Evolutionary conservation across 176 grass and related monocot genomes (phyloP), one percentile per base, ranked within the genome.

Genomic region (Bonia amplexicaulis): DNA sequence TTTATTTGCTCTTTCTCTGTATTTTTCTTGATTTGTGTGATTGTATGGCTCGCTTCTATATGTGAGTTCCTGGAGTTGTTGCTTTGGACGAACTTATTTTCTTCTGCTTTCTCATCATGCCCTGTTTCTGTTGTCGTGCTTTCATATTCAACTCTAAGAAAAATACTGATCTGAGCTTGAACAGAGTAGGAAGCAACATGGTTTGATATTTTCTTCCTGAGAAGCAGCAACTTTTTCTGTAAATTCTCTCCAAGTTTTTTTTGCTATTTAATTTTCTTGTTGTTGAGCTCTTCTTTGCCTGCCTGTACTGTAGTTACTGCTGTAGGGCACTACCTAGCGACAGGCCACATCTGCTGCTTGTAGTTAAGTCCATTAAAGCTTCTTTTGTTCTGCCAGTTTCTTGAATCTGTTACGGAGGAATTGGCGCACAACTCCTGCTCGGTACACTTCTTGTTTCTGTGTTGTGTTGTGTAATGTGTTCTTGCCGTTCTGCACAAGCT

Each of bases 331-430:
- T 15, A 26, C 35, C 49, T 54, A 78, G 74, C 29, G 51, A 74
- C 80, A 44, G 74, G 41, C 37, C 49, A 59, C 45, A 23, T 62
- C 80, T 84, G 68, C 55, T 69, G 51, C 89, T 55, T 87, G 80
- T 39, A 74, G 82, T 80, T 74, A 80, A 69, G 17, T 12, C 49
- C 88, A 87, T 87, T 90, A 81, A 83, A 74, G 25, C 60, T 79
- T 5, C 53, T 11, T 46, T 42, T 55, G 51, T 60, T 51, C 64
- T 27, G 71, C 78, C 13, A 45, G 80, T 74, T 74, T 66, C 74
- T 72, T 14, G 57, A 46, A 82, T 22, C 25, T 31, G 52, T 69
- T 10, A 46, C n/a, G 46, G 73, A 31, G 67, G 79, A 87, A 74
- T 61, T 44, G 61, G 42, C 14, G 45, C 76, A 66, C 62, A 14